phyloP scores from a whole-genome alignment of 169 alveolate genomes.

The Eimeria necatrix region DNA sequence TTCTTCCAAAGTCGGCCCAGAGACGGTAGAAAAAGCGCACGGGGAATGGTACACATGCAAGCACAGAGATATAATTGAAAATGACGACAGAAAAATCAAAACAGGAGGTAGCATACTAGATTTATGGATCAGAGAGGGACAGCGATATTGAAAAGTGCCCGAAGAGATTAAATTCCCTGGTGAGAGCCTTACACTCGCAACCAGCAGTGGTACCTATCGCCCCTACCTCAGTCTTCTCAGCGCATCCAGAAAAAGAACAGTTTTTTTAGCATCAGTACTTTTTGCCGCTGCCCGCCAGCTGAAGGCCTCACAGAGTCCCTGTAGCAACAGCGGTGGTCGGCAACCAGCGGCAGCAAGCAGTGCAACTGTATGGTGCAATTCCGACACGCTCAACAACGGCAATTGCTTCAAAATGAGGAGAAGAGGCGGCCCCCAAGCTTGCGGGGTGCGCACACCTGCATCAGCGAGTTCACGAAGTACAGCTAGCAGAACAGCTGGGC shows the following conservation, averaged over 20 bases:
- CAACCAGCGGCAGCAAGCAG: conserved; percentile 59
- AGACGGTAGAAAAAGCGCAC: too few relatives aligned
- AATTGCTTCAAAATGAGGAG: conserved; percentile 47
- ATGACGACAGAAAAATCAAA: too few relatives aligned
- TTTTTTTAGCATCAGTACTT: conserved; percentile 30
- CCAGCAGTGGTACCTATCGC: neutral
- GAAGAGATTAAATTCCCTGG: too few relatives aligned
- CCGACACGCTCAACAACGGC: conserved; percentile 46
- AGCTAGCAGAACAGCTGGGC: conserved; percentile 41
- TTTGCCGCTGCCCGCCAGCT: conserved; percentile 67
- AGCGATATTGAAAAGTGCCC: too few relatives aligned
- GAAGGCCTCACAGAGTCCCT: conserved; percentile 64
- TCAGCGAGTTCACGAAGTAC: conserved; percentile 45
- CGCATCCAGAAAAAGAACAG: conserved; percentile 39
- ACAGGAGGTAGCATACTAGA: too few relatives aligned
- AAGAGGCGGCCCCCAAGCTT: conserved; percentile 64
- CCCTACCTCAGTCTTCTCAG: conserved; percentile 47
- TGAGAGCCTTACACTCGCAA: too few relatives aligned
- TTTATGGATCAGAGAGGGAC: too few relatives aligned
- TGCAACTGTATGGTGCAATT: conserved; percentile 46
- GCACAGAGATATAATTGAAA: too few relatives aligned
- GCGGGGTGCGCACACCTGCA: conserved; percentile 56
- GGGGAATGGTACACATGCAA: too few relatives aligned
- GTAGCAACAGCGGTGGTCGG: conserved; percentile 66
- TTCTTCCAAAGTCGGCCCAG: too few relatives aligned